A percentile compares a stretch with the other conserved stretches of the same genome.
Evolutionary conservation across 176 grass and related monocot genomes (phyloP).

Genomic region (Oryza brachyantha): DNA sequence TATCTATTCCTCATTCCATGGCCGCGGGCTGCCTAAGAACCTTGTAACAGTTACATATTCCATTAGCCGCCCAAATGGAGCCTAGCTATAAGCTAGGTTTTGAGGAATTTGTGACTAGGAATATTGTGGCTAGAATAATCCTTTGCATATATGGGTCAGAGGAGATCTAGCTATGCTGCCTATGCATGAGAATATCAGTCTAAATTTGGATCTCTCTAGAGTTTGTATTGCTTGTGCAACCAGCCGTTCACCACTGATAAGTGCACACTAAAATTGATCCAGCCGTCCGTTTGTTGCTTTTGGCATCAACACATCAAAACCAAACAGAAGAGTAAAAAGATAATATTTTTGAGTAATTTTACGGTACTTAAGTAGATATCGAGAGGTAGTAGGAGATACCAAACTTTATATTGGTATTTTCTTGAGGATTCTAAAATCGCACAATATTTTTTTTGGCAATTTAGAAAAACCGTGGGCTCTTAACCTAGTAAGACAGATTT

Average conservation of each 20-base stretch:
- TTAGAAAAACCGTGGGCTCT: too few species aligned
- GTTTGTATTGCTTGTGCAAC: constrained; percentile 11
- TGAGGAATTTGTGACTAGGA: constrained; percentile 41
- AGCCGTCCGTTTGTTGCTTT: constrained; percentile 9
- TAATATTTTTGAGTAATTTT: too few species aligned
- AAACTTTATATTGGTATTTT: too few species aligned
- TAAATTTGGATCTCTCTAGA: background rate
- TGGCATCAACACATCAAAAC: background rate
- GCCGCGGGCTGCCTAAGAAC: constrained; percentile 10
- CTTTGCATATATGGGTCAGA: constrained; percentile 7
- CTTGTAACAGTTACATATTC: constrained; percentile 32
- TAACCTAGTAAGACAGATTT: too few species aligned
- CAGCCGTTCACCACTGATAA: constrained; percentile 23
- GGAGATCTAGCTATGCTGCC: background rate
- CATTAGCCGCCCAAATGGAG: constrained; percentile 29
- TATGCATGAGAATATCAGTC: constrained; percentile 14
- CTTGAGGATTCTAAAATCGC: too few species aligned
- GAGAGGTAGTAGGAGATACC: too few species aligned
- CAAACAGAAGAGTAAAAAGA: background rate
- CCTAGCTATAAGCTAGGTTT: background rate
- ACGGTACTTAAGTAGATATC: too few species aligned
- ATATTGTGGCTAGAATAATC: constrained; percentile 28
- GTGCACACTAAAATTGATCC: background rate
- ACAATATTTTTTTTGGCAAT: too few species aligned
- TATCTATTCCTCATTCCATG: constrained; percentile 8